These are phyloP conservation scores for Daldinia bambusicola DNA, from an alignment of 495 filamentous ascomycete species.

Conservation along the genomic window DNA sequence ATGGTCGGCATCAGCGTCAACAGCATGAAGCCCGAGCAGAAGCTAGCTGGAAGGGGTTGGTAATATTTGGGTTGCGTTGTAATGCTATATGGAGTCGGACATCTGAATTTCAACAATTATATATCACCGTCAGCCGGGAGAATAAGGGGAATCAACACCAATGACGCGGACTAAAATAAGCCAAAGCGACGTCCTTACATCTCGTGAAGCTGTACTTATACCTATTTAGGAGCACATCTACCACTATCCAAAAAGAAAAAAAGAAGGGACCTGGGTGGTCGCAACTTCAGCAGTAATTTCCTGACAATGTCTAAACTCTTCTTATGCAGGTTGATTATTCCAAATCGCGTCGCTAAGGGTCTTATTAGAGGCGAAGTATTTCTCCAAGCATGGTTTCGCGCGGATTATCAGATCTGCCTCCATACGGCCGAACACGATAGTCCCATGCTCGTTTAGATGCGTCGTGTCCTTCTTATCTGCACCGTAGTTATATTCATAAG, in stretches of 20 bases:
- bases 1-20: constrained; percentile 94
- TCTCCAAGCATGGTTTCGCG: constrained; percentile 35
- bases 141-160: not conserved
- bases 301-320: not conserved
- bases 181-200: constrained; percentile 4
- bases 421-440: constrained; percentile 60
- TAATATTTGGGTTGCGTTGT: constrained; percentile 4
- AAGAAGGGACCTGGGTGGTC: not conserved
- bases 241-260: not conserved
- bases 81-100: not conserved
- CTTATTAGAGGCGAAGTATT: constrained; percentile 45
- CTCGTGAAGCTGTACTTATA: constrained; percentile 11
- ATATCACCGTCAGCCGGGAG: constrained; percentile 5
- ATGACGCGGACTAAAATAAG: constrained; percentile 3
- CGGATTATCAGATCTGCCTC: constrained; percentile 54
- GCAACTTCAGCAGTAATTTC: constrained; percentile 10
- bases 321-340: constrained; percentile 47
- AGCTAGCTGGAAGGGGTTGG: constrained; percentile 81
- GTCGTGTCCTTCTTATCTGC: constrained; percentile 53
- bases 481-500: constrained; percentile 54
- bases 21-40: constrained; percentile 77
- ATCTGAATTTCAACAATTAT: constrained; percentile 28
- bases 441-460: constrained; percentile 58
- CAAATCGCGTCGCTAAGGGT: constrained; percentile 48
- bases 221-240: constrained; percentile 5